Evolutionary conservation across 1,139 yeast genomes (phyloP), one percentile per base, ranked within the genome.

Genomic region (Kluyveromyces marxianus): DNA sequence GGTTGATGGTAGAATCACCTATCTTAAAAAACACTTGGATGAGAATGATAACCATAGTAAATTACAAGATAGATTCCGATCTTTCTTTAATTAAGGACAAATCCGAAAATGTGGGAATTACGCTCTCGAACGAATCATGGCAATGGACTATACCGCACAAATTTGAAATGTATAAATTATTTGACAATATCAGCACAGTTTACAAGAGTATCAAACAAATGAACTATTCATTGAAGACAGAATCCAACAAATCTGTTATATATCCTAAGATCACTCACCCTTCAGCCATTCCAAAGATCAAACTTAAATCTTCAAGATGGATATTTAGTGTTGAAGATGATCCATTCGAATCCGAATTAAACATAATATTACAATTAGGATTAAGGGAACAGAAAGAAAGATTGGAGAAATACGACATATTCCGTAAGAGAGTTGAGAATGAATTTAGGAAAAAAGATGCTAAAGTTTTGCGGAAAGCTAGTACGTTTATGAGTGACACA

Each of bases 301-400:
- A 66, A 7, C 39, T 82, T 24, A 70, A 59, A 42, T 73, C 86
- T 0, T 61, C 65, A 8, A 66, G 71, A 39, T 54, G 79, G 30
- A 55, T 75, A 0, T 75, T 81, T 49, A 63, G 68, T 36, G 72
- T 82, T 69, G 85, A 78, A n/a, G 96, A 89, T 65, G 96, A 90
- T 65, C 88, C 94, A 4, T 88, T 92, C 62, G 98, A 90, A 64
- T 67, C 83, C 1, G 83, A 88, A 54, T 66, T 90, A 48, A 78
- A 77, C 37, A 75, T 84, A 75, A 81, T 86, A 27, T 86, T 77
- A 63, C 92, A 85, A 57, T 73, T 87, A 32, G 96, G 96, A 2
- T 53, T 74, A 44, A 66, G 76, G 3, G 97, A 88, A 57, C 95
- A 86, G 58, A 69, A 76, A 48, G 71, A 75, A 48, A 69, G 97